A percentile compares a stretch with the other conserved stretches of the same genome.
Evolutionary conservation across 208 protist species (phyloP).

Genomic region (Naegleria gruberi): DNA sequence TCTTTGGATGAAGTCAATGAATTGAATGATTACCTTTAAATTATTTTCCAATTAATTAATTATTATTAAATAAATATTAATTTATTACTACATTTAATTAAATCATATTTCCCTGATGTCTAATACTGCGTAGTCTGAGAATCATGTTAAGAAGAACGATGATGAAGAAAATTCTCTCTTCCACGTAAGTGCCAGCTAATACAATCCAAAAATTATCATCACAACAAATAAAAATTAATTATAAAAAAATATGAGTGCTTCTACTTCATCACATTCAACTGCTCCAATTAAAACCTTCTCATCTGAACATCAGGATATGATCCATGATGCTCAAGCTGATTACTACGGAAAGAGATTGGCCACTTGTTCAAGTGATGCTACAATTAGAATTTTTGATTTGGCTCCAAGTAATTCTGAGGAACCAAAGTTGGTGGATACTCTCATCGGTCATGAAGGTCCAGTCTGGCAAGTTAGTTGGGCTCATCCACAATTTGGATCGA

Average conservation of each 20-base stretch:
- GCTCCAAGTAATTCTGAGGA: neutral
- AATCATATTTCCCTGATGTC: no score
- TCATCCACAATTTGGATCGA: conserved; percentile 90
- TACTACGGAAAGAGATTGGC: conserved; percentile 95
- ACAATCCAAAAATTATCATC: no score
- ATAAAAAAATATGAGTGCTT: no score
- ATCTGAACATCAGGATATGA: neutral
- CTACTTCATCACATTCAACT: neutral
- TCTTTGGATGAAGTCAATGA: neutral
- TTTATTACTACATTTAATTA: no score
- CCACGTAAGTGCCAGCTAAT: no score
- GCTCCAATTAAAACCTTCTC: neutral
- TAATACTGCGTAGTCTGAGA: no score
- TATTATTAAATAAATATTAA: no score
- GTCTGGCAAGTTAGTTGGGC: conserved; percentile 96
- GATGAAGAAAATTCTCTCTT: no score
- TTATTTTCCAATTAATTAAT: no score
- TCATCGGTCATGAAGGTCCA: conserved; percentile 86
- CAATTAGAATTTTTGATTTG: conserved; percentile 86
- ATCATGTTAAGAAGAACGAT: no score
- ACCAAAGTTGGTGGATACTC: conserved; percentile 12
- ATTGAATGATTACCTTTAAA: neutral
- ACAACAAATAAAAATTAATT: no score
- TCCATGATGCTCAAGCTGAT: conserved; percentile 94
- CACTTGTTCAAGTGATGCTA: conserved; percentile 89